A percentile compares a stretch with the other conserved stretches of the same genome.
These are phyloP conservation scores for Rheum nobile DNA, from an alignment of 148 eudicot species.

Conservation along the genomic window DNA sequence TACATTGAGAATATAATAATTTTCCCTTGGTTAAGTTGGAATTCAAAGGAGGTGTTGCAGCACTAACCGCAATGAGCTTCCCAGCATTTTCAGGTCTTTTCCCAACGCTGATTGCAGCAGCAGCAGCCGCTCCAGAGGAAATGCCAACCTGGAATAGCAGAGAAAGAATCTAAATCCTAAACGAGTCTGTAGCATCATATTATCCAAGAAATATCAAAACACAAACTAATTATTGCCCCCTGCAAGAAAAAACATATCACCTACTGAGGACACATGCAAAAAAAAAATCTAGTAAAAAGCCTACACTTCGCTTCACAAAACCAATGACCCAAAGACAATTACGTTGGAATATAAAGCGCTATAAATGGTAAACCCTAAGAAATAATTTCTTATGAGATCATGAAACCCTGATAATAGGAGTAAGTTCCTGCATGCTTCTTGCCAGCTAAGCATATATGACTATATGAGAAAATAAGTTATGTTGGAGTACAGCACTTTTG, in stretches of 20 bases:
- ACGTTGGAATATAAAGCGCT: background rate
- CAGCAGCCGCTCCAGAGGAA: conserved; percentile 97
- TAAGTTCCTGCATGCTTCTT: background rate
- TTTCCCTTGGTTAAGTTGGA: background rate
- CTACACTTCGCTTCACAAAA: background rate
- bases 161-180: background rate
- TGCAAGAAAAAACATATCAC: background rate
- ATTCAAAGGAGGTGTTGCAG: background rate
- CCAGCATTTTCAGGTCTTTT: conserved; percentile 98
- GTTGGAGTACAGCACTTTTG: background rate
- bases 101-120: conserved; percentile 76
- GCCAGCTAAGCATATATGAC: background rate
- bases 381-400: background rate
- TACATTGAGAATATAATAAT: too few species aligned
- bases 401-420: background rate
- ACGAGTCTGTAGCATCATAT: background rate
- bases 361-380: background rate
- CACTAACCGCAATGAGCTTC: conserved; percentile 81
- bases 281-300: background rate
- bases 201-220: background rate
- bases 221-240: background rate
- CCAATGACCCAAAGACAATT: background rate
- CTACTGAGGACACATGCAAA: background rate
- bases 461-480: background rate
- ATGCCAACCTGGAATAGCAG: conserved; percentile 67